These are phyloP conservation scores for Crithidia bombi DNA, from an alignment of 208 protist genomes.

Conservation along the genomic window DNA sequence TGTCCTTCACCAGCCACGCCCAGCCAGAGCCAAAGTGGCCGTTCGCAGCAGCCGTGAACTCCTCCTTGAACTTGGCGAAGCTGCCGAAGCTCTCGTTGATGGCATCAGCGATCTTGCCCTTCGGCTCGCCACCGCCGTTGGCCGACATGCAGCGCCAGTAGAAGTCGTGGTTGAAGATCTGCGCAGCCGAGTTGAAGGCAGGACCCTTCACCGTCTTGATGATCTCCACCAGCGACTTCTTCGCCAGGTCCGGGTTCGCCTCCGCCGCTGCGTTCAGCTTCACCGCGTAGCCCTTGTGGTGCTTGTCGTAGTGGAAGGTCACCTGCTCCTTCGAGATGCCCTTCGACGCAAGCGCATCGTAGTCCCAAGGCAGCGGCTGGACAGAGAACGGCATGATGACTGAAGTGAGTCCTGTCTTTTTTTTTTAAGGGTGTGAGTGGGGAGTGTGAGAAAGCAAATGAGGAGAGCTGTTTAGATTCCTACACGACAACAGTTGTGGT, in stretches of 20 bases:
- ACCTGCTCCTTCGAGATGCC: slow-evolving; percentile 89
- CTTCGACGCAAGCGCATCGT: slow-evolving; percentile 81
- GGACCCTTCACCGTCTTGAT: slow-evolving; percentile 82
- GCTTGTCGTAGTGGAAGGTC: slow-evolving; percentile 93
- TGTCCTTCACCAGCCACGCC: slow-evolving; percentile 94
- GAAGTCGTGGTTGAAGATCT: slow-evolving; percentile 96
- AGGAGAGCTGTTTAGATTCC: too few species aligned
- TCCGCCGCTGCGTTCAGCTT: slow-evolving; percentile 90
- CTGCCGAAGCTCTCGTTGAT: slow-evolving; percentile 86
- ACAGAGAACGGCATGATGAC: slow-evolving; percentile 69
- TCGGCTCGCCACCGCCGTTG: slow-evolving; percentile 65
- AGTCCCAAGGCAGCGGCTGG: slow-evolving; percentile 75
- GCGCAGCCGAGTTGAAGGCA: slow-evolving; percentile 92
- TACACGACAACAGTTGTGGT: too few species aligned
- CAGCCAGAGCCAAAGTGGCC: slow-evolving; percentile 95
- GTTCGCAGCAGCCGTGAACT: slow-evolving; percentile 85
- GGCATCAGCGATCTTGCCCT: slow-evolving; percentile 59
- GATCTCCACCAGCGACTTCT: slow-evolving; percentile 85
- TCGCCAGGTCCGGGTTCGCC: slow-evolving; percentile 56
- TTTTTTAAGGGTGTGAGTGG: too few species aligned
- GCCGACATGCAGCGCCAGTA: slow-evolving; percentile 91
- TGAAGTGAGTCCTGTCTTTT: too few species aligned
- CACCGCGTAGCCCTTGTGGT: slow-evolving; percentile 90
- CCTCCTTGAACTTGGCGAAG: slow-evolving; percentile 93
- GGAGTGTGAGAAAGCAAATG: too few species aligned